phyloP scores from a whole-genome alignment of 352 stramenopile genomes.

The Phytophthora europaea region DNA sequence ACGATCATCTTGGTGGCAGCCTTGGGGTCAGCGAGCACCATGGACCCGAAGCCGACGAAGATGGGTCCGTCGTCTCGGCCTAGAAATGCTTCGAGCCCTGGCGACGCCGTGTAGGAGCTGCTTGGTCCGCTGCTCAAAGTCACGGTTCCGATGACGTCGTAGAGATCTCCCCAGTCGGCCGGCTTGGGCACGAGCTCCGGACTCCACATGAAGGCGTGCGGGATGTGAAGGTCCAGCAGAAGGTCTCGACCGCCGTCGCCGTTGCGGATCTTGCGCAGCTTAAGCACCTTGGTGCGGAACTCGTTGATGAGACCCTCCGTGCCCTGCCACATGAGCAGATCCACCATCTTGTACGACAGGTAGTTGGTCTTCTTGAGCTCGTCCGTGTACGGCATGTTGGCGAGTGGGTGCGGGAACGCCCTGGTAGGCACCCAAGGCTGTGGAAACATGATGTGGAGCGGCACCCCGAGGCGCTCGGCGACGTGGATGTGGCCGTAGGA shows the following conservation, averaged over 20 bases:
- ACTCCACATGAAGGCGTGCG: conserved; percentile 34
- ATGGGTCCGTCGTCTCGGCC: conserved; percentile 70
- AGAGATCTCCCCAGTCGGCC: conserved; percentile 22
- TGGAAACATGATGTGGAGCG: conserved; percentile 90
- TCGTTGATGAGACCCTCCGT: conserved; percentile 28
- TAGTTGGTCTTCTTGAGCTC: conserved; percentile 29
- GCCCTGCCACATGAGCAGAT: conserved; percentile 32
- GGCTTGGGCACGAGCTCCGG: conserved; percentile 25
- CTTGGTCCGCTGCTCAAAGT: conserved; percentile 6
- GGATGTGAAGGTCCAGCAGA: conserved; percentile 24
- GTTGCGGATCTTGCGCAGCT: conserved; percentile 28
- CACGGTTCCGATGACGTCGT: conserved; percentile 33
- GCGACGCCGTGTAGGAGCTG: conserved; percentile 17
- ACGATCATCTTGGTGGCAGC: conserved; percentile 86
- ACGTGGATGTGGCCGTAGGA: conserved; percentile 93
- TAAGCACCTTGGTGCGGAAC: conserved; percentile 31
- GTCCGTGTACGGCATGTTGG: conserved; percentile 29
- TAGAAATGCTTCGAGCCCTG: conserved; percentile 41
- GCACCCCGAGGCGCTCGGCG: conserved; percentile 90
- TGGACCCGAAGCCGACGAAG: conserved; percentile 94
- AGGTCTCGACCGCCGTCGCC: conserved; percentile 17
- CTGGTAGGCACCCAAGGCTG: conserved; percentile 32
- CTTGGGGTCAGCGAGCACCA: conserved; percentile 88
- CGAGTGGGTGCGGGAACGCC: conserved; percentile 28
- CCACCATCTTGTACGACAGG: conserved; percentile 32